A percentile compares a stretch with the other conserved stretches of the same genome.
Evolutionary conservation across 2,329 filamentous ascomycete species (phyloP).

Genomic region (Lanzia echinophila): DNA sequence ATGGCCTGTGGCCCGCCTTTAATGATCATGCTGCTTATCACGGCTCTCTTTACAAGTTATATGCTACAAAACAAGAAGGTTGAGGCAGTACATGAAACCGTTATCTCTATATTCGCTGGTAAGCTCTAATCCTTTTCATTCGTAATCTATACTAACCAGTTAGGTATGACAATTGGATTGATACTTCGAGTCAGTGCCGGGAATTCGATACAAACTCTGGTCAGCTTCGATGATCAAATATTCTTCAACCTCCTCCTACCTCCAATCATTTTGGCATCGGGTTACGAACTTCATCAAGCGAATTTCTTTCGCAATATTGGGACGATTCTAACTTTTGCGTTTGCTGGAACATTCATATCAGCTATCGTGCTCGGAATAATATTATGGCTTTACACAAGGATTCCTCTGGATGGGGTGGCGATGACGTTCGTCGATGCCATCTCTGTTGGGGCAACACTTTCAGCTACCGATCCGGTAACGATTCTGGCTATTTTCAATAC

Average conservation of each 20-base stretch:
- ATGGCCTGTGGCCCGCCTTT: too few relatives aligned
- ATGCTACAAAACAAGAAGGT: constrained; percentile 94
- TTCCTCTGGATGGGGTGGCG: constrained; percentile 77
- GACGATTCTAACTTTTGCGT: constrained; percentile 94
- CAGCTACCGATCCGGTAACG: constrained; percentile 93
- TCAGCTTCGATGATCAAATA: constrained; percentile 98
- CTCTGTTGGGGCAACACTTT: constrained; percentile 90
- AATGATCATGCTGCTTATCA: constrained; percentile 84
- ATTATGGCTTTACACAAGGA: constrained; percentile 79
- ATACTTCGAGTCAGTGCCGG: constrained; percentile 75
- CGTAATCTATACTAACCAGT: not conserved
- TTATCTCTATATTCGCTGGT: constrained; percentile 97
- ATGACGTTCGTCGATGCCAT: constrained; percentile 95
- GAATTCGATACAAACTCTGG: constrained; percentile 78
- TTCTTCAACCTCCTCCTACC: constrained; percentile 99
- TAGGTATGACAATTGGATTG: constrained; percentile 92
- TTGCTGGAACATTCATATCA: constrained; percentile 94
- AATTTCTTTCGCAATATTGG: constrained; percentile 99
- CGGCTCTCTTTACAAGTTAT: constrained; percentile 95
- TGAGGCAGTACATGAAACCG: constrained; percentile 95
- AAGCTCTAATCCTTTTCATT: not conserved
- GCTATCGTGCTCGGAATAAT: constrained; percentile 89
- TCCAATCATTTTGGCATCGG: constrained; percentile 93
- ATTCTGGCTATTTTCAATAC: constrained; percentile 98
- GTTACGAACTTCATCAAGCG: constrained; percentile 94